Conservation (phyloP, 169 alveolate genomes). For the Plasmodium gaboni region DNA sequence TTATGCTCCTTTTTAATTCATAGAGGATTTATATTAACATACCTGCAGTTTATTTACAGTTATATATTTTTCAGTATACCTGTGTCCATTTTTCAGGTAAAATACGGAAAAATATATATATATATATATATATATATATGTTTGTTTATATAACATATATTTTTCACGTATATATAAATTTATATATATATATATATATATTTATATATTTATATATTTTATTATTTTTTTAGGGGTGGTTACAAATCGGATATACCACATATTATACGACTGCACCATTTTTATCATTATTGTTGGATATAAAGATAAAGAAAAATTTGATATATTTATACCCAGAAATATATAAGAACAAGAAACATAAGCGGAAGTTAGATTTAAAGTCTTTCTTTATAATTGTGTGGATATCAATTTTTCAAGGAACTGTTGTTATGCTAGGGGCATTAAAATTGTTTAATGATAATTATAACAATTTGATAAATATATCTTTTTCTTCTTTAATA, state of each 20-base stretch:
- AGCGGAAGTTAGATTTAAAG: slow-evolving; percentile 94
- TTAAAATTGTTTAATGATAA: slow-evolving; percentile 93
- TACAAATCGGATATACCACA: slow-evolving; percentile 98
- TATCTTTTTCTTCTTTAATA: slow-evolving; percentile 96
- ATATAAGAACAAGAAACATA: slow-evolving; percentile 93
- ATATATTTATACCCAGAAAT: slow-evolving; percentile 95
- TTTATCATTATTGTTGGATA: slow-evolving; percentile 94
- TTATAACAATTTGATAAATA: slow-evolving; percentile 93
- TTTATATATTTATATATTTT: not conserved
- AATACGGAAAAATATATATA: slow-evolving; percentile 13
- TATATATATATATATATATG: not conserved
- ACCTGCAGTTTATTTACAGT: slow-evolving; percentile 93
- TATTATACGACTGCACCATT: slow-evolving; percentile 97
- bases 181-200: not conserved
- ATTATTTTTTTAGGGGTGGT: slow-evolving; percentile 90
- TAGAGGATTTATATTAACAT: slow-evolving; percentile 96
- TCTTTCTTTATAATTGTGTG: slow-evolving; percentile 97
- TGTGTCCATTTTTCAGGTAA: slow-evolving; percentile 94
- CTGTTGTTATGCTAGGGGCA: slow-evolving; percentile 96
- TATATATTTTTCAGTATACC: slow-evolving; percentile 94
- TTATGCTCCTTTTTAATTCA: slow-evolving; percentile 96
- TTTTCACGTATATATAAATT: not conserved
- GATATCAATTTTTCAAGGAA: slow-evolving; percentile 94
- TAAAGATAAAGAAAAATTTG: slow-evolving; percentile 91
- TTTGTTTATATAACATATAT: not conserved